phyloP scores from a whole-genome alignment of 306 rosid genomes.

The Rosa persica region DNA sequence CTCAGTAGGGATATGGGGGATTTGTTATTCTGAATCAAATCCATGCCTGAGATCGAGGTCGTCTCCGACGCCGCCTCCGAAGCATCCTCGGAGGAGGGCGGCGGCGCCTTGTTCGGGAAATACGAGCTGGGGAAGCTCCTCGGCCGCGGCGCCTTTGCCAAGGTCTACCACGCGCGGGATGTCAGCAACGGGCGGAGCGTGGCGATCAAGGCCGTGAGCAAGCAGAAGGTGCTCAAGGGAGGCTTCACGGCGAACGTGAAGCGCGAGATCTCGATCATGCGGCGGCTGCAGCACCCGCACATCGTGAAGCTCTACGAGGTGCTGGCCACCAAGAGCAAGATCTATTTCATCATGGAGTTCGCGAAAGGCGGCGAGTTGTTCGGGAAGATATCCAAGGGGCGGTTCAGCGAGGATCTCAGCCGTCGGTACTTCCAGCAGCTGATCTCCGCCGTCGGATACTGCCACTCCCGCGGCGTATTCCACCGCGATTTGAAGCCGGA shows the following conservation, averaged over 20 bases:
- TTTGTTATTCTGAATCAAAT: neutral
- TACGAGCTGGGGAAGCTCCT: slow-evolving; percentile 54
- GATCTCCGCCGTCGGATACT: slow-evolving; percentile 68
- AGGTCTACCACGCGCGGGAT: slow-evolving; percentile 70
- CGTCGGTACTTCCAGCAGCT: slow-evolving; percentile 72
- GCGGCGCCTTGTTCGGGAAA: slow-evolving; percentile 37
- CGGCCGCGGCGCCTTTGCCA: slow-evolving; percentile 76
- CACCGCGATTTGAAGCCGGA: slow-evolving; percentile 93
- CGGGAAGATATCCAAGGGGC: slow-evolving; percentile 38
- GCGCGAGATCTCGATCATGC: slow-evolving; percentile 79
- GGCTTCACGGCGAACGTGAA: slow-evolving; percentile 50
- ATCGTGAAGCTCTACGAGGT: slow-evolving; percentile 65
- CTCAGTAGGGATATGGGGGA: too few relatives aligned
- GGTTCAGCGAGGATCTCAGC: slow-evolving; percentile 55
- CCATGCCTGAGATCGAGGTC: slow-evolving; percentile 28
- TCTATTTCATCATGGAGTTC: slow-evolving; percentile 74
- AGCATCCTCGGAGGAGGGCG: neutral
- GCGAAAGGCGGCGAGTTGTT: slow-evolving; percentile 81
- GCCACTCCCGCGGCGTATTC: slow-evolving; percentile 63
- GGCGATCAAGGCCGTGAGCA: slow-evolving; percentile 75
- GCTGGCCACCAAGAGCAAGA: slow-evolving; percentile 69
- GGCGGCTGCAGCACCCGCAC: slow-evolving; percentile 59
- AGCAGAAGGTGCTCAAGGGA: slow-evolving; percentile 37
- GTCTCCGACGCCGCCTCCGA: neutral
- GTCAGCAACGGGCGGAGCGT: slow-evolving; percentile 52